Conservation (phyloP, 768 basidiomycete species). For the Collybia mongolica region DNA sequence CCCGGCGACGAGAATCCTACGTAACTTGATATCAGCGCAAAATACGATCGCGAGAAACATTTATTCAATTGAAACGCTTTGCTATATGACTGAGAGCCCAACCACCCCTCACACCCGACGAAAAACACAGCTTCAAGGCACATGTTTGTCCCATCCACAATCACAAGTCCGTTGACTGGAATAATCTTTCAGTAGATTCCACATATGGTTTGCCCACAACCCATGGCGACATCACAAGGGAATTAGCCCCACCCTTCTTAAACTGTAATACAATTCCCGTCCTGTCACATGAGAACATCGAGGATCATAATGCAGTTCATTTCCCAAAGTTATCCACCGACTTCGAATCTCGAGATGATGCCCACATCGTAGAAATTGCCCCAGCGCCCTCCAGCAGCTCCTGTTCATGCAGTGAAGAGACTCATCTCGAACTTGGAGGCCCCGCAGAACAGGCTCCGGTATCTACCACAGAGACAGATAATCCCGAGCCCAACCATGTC, state of each 20-base stretch:
- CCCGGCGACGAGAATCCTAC: no score
- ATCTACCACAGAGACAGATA: slow-evolving; percentile 1
- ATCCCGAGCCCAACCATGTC: slow-evolving; percentile 33
- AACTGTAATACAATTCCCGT: slow-evolving; percentile 6
- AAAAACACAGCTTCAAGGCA: background rate
- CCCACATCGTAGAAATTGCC: slow-evolving; percentile 3
- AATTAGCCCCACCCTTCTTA: background rate
- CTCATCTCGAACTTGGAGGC: slow-evolving; percentile 17
- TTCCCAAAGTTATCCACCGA: slow-evolving; percentile 5
- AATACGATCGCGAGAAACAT: no score
- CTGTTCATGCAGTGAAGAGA: slow-evolving; percentile 13
- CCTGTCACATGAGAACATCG: slow-evolving; percentile 15
- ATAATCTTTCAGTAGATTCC: no score
- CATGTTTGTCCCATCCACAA: background rate
- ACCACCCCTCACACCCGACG: no score
- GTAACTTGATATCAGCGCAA: no score
- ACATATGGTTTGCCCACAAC: no score
- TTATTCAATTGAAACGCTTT: no score
- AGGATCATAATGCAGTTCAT: slow-evolving; percentile 10
- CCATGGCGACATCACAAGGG: slow-evolving; percentile 1
- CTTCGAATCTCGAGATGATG: background rate
- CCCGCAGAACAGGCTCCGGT: slow-evolving; percentile 5
- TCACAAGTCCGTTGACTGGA: no score
- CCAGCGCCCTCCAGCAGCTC: slow-evolving; percentile 7
- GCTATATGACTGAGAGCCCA: no score